Evolutionary conservation across 352 stramenopile species (phyloP).

Genomic region (Thalassiosira livingstoniorum): DNA sequence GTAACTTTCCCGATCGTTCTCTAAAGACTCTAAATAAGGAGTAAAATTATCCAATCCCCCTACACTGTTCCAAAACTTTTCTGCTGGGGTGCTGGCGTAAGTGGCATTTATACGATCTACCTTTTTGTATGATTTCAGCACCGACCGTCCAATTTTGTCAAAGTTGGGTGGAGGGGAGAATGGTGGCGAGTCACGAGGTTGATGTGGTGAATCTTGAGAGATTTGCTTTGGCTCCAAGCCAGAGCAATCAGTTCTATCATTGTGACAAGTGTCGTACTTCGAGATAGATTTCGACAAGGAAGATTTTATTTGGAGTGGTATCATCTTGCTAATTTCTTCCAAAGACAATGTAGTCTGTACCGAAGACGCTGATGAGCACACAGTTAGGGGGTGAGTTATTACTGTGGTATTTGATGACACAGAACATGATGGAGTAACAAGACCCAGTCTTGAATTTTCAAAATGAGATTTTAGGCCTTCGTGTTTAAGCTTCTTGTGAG

Average conservation of each 20-base stretch:
- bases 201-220: constrained; percentile 40
- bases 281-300: constrained; percentile 8
- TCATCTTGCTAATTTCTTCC: constrained; percentile 33
- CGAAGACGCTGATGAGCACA: constrained; percentile 51
- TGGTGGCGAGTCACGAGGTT: constrained; percentile 2
- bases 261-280: not conserved
- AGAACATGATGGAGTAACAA: constrained; percentile 55
- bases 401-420: constrained; percentile 52
- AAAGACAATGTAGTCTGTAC: constrained; percentile 39
- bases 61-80: constrained; percentile 51
- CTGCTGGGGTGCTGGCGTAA: constrained; percentile 36
- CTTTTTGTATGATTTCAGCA: constrained; percentile 28
- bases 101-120: no score
- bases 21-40: constrained; percentile 22
- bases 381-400: constrained; percentile 52
- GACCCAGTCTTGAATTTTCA: constrained; percentile 10
- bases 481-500: constrained; percentile 11
- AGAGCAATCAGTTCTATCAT: constrained; percentile 35
- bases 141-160: constrained; percentile 28
- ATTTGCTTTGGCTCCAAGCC: constrained; percentile 51
- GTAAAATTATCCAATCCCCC: constrained; percentile 52
- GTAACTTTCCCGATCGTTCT: constrained; percentile 12
- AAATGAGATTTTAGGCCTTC: constrained; percentile 12
- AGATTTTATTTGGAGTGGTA: constrained; percentile 24
- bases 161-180: constrained; percentile 38